Evolutionary conservation across 768 basidiomycete species (phyloP), one percentile per base, ranked within the genome.

Genomic region (Nidularia pulvinata): DNA sequence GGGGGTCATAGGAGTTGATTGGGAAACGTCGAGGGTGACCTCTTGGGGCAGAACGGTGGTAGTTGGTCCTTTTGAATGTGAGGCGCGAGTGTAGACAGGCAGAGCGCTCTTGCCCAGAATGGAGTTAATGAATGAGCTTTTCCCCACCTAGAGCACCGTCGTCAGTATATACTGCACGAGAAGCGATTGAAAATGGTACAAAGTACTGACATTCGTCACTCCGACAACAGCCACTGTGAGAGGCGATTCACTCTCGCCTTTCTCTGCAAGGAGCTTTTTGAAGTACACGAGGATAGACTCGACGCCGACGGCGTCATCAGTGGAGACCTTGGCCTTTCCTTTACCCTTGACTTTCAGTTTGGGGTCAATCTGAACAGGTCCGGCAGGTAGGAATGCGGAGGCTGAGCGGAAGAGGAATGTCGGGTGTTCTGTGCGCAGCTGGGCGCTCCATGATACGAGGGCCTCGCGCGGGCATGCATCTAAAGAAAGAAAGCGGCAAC

Each of bases 61-160:
- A 1, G 89, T 89, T 7, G 87, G 88, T 25, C 82, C 80, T 34
- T 77, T 77, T 33, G 77, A 77, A 22, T 80, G 77, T 35, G 71
- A 71, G 22, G 76, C 64, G 37, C 79, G 66, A n/a, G 82, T 68
- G 65, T 90, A 93, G 6, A 89, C 73, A 6, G 83, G 76, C 16
- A 90, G 66, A 7, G 71, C 71, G 10, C 75, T 60, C 50, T 74
- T 80, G 47, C 74, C 73, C 14, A 83, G 63, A 32, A 97, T 74
- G 2, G 93, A 89, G 69, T 97, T 95, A 60, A 96, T 75, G 45
- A 96, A 74, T 0, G 91, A 80, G 48, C 90, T 91, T 75, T 97
- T 96, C 11, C 95, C 95, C 10, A 79, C 77, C 90, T 93, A 49
- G 5, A 44, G 39, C 1, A 46, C 10, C 19, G 19, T 19, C 19